A percentile compares a stretch with the other conserved stretches of the same genome.
Evolutionary conservation across 2,329 filamentous ascomycete genomes (phyloP).

Genomic region (Simplicillium aogashimaense): DNA sequence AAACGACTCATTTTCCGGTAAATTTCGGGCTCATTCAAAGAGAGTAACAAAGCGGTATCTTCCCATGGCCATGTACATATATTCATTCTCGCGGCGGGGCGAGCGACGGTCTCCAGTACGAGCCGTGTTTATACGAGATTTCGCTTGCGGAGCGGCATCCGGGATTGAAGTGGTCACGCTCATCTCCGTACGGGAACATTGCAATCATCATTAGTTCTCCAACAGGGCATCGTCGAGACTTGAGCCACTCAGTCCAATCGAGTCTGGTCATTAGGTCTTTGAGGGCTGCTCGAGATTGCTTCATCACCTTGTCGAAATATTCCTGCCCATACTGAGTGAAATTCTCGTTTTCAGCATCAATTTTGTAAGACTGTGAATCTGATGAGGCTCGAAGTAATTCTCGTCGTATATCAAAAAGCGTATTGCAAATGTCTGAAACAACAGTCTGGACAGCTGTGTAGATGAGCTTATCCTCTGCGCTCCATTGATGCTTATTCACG

Average conservation of each 20-base stretch:
- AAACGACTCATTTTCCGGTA: background rate
- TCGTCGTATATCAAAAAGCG: conserved; percentile 1
- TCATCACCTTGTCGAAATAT: conserved; percentile 4
- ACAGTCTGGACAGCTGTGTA: conserved; percentile 4
- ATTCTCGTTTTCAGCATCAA: no score
- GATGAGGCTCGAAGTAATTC: conserved; percentile 3
- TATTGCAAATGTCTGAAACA: conserved; percentile 5
- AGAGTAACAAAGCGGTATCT: background rate
- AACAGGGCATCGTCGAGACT: conserved; percentile 39
- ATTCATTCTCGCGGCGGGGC: background rate
- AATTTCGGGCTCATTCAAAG: background rate
- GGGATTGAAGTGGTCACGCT: conserved; percentile 38
- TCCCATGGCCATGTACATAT: background rate
- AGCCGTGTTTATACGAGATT: conserved; percentile 9
- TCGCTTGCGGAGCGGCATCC: conserved; percentile 13
- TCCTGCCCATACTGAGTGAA: no score
- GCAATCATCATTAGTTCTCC: conserved; percentile 51
- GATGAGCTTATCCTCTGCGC: background rate
- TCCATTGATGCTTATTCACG: conserved; percentile 2
- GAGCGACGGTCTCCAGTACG: background rate
- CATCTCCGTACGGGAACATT: conserved; percentile 50
- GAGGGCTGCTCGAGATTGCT: conserved; percentile 9
- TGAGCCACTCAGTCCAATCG: conserved; percentile 51
- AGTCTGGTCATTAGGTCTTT: conserved; percentile 34
- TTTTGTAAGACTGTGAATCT: conserved; percentile 4